These are phyloP conservation scores for Camellia oleifera DNA, from an alignment of 179 eudicot species.

Conservation along the genomic window DNA sequence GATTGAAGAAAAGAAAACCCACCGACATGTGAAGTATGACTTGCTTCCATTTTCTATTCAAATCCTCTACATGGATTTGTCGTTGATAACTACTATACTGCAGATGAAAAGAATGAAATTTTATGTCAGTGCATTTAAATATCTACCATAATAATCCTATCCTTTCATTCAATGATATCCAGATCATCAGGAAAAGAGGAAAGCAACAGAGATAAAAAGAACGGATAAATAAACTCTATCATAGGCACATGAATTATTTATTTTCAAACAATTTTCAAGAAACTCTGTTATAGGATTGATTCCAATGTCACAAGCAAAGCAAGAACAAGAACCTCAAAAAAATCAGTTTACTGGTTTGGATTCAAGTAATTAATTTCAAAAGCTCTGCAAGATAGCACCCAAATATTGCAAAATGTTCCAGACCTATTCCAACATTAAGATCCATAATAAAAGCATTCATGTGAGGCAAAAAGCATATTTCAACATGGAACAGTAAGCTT, in stretches of 20 bases:
- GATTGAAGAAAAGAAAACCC: constrained; percentile 13
- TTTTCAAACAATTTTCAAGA: neutral
- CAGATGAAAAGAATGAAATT: constrained; percentile 18
- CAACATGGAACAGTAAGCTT: neutral
- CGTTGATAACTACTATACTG: constrained; percentile 82
- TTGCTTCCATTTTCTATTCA: constrained; percentile 89
- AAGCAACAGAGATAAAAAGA: neutral
- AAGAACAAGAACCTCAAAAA: neutral
- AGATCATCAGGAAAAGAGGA: too few relatives aligned
- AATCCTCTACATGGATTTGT: constrained; percentile 59
- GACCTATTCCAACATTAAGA: neutral
- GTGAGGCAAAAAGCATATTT: neutral
- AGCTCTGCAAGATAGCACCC: too few relatives aligned
- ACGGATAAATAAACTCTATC: neutral
- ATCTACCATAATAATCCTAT: neutral
- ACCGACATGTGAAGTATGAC: constrained; percentile 61
- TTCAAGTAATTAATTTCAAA: too few relatives aligned
- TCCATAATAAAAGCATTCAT: neutral
- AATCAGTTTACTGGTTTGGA: too few relatives aligned
- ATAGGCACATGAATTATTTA: neutral
- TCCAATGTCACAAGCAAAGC: neutral
- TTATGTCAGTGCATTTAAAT: constrained; percentile 10
- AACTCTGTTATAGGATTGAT: too few relatives aligned
- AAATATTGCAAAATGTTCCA: neutral
- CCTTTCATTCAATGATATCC: neutral